These are phyloP conservation scores for Plantago major DNA, from an alignment of 257 asterid genomes.

Conservation along the genomic window DNA sequence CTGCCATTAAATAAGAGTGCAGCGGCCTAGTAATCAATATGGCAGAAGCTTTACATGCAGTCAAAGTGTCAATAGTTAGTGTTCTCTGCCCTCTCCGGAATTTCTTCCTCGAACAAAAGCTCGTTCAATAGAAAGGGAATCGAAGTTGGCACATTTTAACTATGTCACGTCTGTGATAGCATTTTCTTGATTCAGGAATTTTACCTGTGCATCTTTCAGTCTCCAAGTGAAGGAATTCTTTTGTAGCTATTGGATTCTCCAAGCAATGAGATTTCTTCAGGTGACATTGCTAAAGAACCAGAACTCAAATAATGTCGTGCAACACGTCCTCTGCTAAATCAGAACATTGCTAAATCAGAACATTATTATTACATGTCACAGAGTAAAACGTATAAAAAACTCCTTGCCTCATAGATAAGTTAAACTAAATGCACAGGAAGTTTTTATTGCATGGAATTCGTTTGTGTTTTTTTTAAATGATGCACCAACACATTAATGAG, in stretches of 20 bases:
- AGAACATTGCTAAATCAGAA: constrained; percentile 19
- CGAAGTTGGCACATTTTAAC: constrained; percentile 9
- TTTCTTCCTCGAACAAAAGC: neutral
- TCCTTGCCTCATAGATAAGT: constrained; percentile 9
- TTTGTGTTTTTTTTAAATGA: too few species aligned
- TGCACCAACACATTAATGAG: too few species aligned
- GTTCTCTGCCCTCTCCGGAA: neutral
- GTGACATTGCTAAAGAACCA: constrained; percentile 56
- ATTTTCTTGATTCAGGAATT: neutral
- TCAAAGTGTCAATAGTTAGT: too few species aligned
- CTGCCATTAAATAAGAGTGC: too few species aligned
- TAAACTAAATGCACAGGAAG: neutral
- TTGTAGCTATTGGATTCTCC: constrained; percentile 36
- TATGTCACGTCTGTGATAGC: constrained; percentile 10
- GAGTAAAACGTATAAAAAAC: too few species aligned
- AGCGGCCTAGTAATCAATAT: neutral
- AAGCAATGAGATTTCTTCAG: constrained; percentile 62
- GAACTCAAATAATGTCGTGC: constrained; percentile 69
- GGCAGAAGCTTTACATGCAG: neutral
- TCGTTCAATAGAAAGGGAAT: neutral
- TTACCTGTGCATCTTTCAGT: constrained; percentile 19
- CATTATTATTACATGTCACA: constrained; percentile 2
- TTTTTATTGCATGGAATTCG: too few species aligned
- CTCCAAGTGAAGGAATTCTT: constrained; percentile 24
- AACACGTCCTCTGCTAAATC: constrained; percentile 49